Evolutionary conservation across 2,329 filamentous ascomycete species (phyloP).

Genomic region (Colletotrichum gigasporum): DNA sequence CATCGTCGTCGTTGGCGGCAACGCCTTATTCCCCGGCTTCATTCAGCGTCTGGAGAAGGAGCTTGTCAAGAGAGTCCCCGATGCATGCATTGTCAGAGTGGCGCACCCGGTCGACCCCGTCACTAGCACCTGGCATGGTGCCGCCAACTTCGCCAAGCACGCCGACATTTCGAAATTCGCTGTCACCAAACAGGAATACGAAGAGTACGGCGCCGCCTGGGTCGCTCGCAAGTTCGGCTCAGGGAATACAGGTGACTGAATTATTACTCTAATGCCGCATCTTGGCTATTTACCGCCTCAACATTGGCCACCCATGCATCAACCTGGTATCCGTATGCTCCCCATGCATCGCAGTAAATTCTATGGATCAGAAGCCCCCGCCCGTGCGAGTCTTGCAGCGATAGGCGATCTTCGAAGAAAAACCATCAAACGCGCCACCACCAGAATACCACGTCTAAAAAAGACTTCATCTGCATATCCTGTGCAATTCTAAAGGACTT

Average conservation of each 20-base stretch:
- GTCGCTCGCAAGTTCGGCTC: conserved; percentile 74
- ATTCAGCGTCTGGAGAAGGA: conserved; percentile 81
- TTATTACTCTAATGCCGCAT: not conserved
- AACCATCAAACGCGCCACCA: not conserved
- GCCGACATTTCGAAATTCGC: conserved; percentile 72
- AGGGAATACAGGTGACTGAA: conserved; percentile 36
- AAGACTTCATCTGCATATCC: not conserved
- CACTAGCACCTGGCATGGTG: conserved; percentile 85
- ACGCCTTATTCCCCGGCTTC: conserved; percentile 82
- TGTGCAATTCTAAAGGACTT: not conserved
- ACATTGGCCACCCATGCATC: not conserved
- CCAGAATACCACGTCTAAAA: not conserved
- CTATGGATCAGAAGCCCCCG: not conserved
- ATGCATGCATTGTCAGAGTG: conserved; percentile 82
- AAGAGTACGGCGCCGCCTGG: conserved; percentile 84
- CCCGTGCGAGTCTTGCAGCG: not conserved
- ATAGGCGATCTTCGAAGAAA: not conserved
- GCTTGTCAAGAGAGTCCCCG: conserved; percentile 74
- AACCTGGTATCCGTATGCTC: not conserved
- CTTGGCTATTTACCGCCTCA: not conserved
- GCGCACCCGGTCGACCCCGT: conserved; percentile 77
- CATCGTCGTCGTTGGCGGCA: conserved; percentile 89
- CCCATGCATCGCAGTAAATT: not conserved
- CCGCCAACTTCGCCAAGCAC: conserved; percentile 78
- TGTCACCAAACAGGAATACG: conserved; percentile 90